A percentile compares a stretch with the other conserved stretches of the same genome.
phyloP scores from a whole-genome alignment of 768 basidiomycete genomes.

The Mycena filopes region DNA sequence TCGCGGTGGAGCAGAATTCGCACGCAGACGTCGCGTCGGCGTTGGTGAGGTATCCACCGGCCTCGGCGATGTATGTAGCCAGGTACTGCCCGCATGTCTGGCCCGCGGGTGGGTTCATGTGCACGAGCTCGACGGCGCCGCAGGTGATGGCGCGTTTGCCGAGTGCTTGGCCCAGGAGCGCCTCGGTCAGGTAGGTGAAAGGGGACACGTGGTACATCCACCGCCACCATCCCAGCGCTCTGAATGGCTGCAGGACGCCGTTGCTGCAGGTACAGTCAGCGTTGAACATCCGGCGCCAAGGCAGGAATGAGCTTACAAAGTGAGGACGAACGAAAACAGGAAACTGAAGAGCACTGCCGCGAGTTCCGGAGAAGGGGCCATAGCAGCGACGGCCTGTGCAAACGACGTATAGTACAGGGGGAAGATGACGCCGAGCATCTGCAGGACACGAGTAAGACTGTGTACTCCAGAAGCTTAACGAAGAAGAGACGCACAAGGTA shows the following conservation, averaged over 20 bases:
- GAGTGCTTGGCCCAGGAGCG: constrained; percentile 56
- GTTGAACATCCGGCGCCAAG: background rate
- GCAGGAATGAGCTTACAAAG: constrained; percentile 54
- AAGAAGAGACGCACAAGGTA: constrained; percentile 49
- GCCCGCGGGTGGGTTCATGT: constrained; percentile 67
- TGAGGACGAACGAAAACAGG: constrained; percentile 70
- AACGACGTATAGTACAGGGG: constrained; percentile 72
- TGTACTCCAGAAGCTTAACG: background rate
- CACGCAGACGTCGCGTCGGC: constrained; percentile 61
- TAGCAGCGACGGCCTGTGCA: constrained; percentile 68
- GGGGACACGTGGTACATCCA: constrained; percentile 72
- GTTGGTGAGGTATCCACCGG: constrained; percentile 72
- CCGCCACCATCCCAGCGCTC: constrained; percentile 72
- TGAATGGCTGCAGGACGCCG: constrained; percentile 74
- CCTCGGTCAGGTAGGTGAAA: constrained; percentile 56
- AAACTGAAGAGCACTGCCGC: constrained; percentile 67
- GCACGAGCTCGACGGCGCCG: constrained; percentile 67
- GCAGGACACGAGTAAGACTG: background rate
- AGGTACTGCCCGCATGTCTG: constrained; percentile 67
- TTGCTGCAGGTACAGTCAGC: constrained; percentile 47
- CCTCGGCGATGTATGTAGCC: constrained; percentile 55
- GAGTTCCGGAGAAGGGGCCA: constrained; percentile 69
- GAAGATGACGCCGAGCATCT: constrained; percentile 61
- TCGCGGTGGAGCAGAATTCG: constrained; percentile 62
- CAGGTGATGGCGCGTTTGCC: constrained; percentile 65